phyloP scores from a whole-genome alignment of 2,329 filamentous ascomycete genomes.

The Beauveria sp. region DNA sequence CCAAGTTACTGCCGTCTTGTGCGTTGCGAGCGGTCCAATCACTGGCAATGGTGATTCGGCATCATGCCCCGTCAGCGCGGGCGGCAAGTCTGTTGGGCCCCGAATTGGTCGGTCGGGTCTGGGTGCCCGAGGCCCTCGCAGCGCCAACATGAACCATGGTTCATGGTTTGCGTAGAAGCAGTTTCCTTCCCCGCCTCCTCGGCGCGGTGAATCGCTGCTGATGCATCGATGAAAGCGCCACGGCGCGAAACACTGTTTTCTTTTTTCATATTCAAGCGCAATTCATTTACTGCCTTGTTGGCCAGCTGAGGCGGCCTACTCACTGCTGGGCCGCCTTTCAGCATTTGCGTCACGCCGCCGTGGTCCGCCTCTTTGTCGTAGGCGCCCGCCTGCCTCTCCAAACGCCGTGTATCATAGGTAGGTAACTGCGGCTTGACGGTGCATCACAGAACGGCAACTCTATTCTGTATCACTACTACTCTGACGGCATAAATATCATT shows the following conservation, averaged over 20 bases:
- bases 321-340: neutral
- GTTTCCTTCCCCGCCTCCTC: neutral
- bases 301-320: neutral
- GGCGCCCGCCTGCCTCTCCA: neutral
- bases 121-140: neutral
- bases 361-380: neutral
- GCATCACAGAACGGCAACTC: neutral
- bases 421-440: neutral
- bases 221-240: neutral
- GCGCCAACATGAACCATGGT: neutral
- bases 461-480: neutral
- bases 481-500: neutral
- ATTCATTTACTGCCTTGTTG: neutral
- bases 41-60: neutral
- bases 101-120: neutral
- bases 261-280: neutral
- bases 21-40: neutral
- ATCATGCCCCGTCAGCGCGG: neutral
- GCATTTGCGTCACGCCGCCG: neutral
- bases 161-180: too few relatives aligned
- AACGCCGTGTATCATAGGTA: slow-evolving; percentile 1
- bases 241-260: neutral
- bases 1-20: neutral
- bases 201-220: neutral
- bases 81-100: neutral